Percentiles rank a stretch among this genome's conserved stretches.
Evolutionary conservation across 495 filamentous ascomycete species (phyloP).

Genomic region (Xylaria cubensis): DNA sequence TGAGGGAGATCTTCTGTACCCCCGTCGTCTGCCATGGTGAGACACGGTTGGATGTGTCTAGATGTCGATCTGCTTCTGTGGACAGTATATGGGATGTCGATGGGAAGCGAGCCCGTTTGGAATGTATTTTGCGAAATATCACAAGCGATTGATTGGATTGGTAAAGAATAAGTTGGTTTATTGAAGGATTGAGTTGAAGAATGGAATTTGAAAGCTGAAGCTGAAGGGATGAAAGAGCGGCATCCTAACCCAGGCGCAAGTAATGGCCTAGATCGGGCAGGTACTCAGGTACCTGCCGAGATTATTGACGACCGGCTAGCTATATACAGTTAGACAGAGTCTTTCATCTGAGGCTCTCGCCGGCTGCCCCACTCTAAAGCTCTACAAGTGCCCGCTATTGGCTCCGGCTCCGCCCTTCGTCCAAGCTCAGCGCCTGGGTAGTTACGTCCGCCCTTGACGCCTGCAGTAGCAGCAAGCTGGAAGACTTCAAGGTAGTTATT

Average conservation of each 20-base stretch:
- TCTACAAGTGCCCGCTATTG: slow-evolving; percentile 32
- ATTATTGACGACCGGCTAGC: neutral
- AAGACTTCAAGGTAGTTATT: neutral
- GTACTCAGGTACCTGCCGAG: neutral
- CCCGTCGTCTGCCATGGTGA: slow-evolving; percentile 39
- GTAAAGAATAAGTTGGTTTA: neutral
- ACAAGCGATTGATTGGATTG: neutral
- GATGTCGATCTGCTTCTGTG: neutral
- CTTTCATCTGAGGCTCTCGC: neutral
- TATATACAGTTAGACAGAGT: neutral
- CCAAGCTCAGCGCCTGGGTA: slow-evolving; percentile 18
- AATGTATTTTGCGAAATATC: neutral
- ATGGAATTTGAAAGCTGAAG: neutral
- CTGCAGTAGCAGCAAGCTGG: slow-evolving; percentile 29
- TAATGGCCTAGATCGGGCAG: neutral
- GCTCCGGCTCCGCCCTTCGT: slow-evolving; percentile 8
- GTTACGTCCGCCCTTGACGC: slow-evolving; percentile 41
- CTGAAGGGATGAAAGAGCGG: neutral
- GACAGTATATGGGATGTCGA: neutral
- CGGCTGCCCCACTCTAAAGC: neutral
- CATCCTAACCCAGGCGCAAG: neutral
- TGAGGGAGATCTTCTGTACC: slow-evolving; percentile 46
- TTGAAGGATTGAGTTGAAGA: neutral
- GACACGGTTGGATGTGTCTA: neutral
- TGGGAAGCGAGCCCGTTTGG: neutral